Base-by-base conservation (phyloP, 331 rosid species). In the Phaseolus coccineus region DNA sequence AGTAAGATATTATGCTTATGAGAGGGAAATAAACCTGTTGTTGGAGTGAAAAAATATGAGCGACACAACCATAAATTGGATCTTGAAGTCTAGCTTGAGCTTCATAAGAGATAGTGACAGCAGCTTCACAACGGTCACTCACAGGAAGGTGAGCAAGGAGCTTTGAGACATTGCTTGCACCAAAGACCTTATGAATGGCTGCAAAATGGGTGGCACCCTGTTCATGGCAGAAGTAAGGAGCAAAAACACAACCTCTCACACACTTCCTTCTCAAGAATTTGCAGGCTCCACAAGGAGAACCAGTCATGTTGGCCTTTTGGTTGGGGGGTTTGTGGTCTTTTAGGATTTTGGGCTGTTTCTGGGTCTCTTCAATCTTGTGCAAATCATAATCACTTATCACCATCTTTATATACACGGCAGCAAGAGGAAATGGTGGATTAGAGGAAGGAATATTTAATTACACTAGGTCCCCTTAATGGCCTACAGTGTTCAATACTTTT, bases 201-300 rank as follows among this genome's bases (percentile, higher is more conserved):
- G 97, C 82, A 82, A 96, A 96, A 87, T 91, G 98, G 7, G 93
- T 57, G 33, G 94, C 90, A 14, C 99, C 99, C 65, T 93, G 94
- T 79, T 96, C 99, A 67, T 96, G 94, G 80, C 96, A 90, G 68
- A 96, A 96, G 77, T 96, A 89, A 72, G 99, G 99, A 16, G 98
- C 98, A 87, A 96, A 93, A 71, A 93, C 88, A 77, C 99, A 96
- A 4, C 98, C 97, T 58, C 88, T 93, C 10, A 87, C 84, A 77
- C 99, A 96, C 80, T 93, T 96, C 68, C 99, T 90, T 71, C 99
- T 93, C 96, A 96, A 87, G 88, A 96, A 96, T 70, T 96, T 96
- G 88, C 99, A 96, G 46, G 99, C 99, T 90, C 99, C 99, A 86
- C 99, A 96, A 19, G 99, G 99, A 85, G 99, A 93, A 81, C 99